Evolutionary conservation across 176 grass and related monocot species (phyloP), one percentile per base, ranked within the genome.

Genomic region (Eleusine coracana): DNA sequence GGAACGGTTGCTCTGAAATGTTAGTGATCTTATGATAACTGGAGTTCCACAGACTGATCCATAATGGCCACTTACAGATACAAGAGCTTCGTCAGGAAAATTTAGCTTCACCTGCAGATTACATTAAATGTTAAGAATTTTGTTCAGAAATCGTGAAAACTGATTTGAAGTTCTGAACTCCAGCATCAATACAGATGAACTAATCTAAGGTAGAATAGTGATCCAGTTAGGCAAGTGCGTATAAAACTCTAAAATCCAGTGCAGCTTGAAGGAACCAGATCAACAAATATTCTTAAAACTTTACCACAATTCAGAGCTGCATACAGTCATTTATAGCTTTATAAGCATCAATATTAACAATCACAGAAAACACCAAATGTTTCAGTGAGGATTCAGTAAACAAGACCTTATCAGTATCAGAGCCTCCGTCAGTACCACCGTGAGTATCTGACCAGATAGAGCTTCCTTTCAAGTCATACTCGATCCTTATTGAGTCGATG

Each of bases 1-100:
- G 5, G 85, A 80, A 15, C 64, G 55, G 66, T 90, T 92, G 90
- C 87, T 95, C 67, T 92, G 82, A 69, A 95, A 90, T 78, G 82
- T 95, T 8, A 95, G 56, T 15, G 93, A 95, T 51, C 87, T 89
- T 90, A 94, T 89, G 79, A 94, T 83, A 20, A 89, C 37, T 2
- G 92, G 73, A 34, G 82, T 83, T 15, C 92, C 92, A 3, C 84
- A 90, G 34, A 81, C 86, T 56, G 92, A 88, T 37, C 92, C 92
- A 5, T 88, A 94, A 67, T 92, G 40, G 37, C 92, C 92, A 71
- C 89, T 89, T 31, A 92, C 78, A 14, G 89, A 92, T 34, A 88
- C 63, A 28, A 92, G 68, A 8, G 66, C 39, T 76, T 95, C 93
- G 23, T 83, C 74, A 23, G 93, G 93, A 86, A 88, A 86, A 80